Evolutionary conservation across 805 yeast species (phyloP).

Genomic region (Candida quercuum): DNA sequence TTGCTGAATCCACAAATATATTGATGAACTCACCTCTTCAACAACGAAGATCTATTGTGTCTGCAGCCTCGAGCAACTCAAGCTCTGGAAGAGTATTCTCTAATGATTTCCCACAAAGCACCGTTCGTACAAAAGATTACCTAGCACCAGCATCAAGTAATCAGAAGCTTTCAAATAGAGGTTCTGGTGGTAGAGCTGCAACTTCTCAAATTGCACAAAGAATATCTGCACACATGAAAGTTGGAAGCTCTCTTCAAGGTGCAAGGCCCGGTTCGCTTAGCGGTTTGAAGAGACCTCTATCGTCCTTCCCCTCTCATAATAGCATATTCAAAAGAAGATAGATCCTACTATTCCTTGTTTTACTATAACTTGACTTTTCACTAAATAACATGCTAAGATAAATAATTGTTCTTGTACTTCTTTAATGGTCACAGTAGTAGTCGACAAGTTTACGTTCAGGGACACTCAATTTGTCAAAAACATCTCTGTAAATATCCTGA

Average conservation of each 20-base stretch:
- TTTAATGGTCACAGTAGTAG: constrained; percentile 29
- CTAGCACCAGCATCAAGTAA: neutral
- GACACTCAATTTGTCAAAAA: constrained; percentile 33
- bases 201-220: constrained; percentile 21
- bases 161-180: constrained; percentile 1
- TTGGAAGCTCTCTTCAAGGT: constrained; percentile 11
- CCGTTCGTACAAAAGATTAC: constrained; percentile 10
- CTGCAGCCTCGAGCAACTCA: constrained; percentile 6
- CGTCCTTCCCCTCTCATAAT: constrained; percentile 11
- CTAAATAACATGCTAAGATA: too few relatives aligned
- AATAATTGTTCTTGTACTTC: too few relatives aligned
- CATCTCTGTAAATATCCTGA: constrained; percentile 22
- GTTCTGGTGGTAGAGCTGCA: constrained; percentile 12
- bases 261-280: constrained; percentile 4
- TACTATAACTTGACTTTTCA: neutral
- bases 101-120: constrained; percentile 9
- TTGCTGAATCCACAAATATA: constrained; percentile 23
- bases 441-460: constrained; percentile 44
- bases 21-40: constrained; percentile 7
- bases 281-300: constrained; percentile 12
- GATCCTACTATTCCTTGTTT: neutral
- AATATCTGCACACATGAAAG: constrained; percentile 21
- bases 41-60: constrained; percentile 1
- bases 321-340: constrained; percentile 9
- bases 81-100: constrained; percentile 7